Conservation (phyloP, 257 asterid species). For the Rubia yunnanensis region DNA sequence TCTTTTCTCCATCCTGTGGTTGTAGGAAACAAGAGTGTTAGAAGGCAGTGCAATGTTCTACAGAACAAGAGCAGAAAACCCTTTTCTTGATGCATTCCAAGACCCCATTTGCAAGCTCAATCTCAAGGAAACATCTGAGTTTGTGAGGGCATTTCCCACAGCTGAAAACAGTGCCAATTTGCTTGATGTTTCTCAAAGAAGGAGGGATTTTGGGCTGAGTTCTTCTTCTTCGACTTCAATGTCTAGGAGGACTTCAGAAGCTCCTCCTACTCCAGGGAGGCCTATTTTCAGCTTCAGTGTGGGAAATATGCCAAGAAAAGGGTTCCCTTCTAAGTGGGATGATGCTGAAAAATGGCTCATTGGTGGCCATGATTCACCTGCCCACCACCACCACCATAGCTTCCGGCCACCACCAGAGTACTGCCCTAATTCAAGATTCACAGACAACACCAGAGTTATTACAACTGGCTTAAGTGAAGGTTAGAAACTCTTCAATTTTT, state of each 20-base stretch:
- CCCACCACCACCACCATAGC: conserved; percentile 6
- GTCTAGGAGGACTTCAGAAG: conserved; percentile 56
- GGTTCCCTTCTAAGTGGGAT: conserved; percentile 91
- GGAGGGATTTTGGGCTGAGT: conserved; percentile 20
- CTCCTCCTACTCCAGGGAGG: conserved; percentile 94
- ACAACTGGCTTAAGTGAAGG: conserved; percentile 40
- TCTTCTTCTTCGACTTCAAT: conserved; percentile 13
- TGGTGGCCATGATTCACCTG: conserved; percentile 60
- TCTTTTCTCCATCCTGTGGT: background rate
- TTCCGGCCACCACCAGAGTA: conserved; percentile 13
- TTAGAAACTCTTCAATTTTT: conserved; percentile 18
- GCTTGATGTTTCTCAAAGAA: conserved; percentile 30
- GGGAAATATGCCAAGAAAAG: conserved; percentile 53
- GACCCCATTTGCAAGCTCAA: conserved; percentile 81
- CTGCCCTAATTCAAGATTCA: conserved; percentile 30
- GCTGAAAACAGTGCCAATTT: conserved; percentile 26
- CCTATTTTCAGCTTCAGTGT: conserved; percentile 86
- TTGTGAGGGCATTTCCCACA: conserved; percentile 66
- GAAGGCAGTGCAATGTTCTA: conserved; percentile 30
- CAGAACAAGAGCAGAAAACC: conserved; percentile 35
- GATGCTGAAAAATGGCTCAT: conserved; percentile 98
- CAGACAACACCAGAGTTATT: conserved; percentile 33
- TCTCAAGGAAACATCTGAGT: conserved; percentile 76
- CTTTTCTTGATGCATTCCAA: conserved; percentile 43
- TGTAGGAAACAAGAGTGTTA: conserved; percentile 36